Conservation (phyloP, 805 yeast species). For the Brettanomyces sp. region DNA sequence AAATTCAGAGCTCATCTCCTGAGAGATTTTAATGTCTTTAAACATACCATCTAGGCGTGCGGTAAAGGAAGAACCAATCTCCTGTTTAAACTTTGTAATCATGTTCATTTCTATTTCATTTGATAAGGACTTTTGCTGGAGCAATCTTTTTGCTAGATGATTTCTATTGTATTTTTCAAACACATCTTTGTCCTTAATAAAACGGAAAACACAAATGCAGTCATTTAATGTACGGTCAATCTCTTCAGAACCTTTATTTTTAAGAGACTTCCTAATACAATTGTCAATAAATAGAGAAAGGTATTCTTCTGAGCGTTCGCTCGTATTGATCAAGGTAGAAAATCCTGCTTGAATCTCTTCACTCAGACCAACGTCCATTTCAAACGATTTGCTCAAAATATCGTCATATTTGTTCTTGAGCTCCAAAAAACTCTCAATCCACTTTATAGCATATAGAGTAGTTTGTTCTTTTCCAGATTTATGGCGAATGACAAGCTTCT, state of each 20-base stretch:
- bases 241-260: slow-evolving; percentile 37
- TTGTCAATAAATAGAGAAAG: slow-evolving; percentile 51
- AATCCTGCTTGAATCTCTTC: slow-evolving; percentile 54
- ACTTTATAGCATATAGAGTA: slow-evolving; percentile 50
- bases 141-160: slow-evolving; percentile 73
- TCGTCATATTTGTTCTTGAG: slow-evolving; percentile 41
- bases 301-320: slow-evolving; percentile 40
- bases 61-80: slow-evolving; percentile 71
- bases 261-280: slow-evolving; percentile 40
- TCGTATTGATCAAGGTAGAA: slow-evolving; percentile 48
- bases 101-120: slow-evolving; percentile 61
- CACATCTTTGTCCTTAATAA: slow-evolving; percentile 71
- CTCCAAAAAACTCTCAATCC: slow-evolving; percentile 53
- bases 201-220: slow-evolving; percentile 55
- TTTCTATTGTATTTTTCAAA: slow-evolving; percentile 80
- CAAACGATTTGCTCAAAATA: slow-evolving; percentile 41
- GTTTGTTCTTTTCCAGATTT: slow-evolving; percentile 25
- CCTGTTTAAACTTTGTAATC: slow-evolving; percentile 60
- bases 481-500: slow-evolving; percentile 8
- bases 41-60: slow-evolving; percentile 81
- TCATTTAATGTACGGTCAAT: slow-evolving; percentile 39
- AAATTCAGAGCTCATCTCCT: slow-evolving; percentile 36
- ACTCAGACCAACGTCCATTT: slow-evolving; percentile 37
- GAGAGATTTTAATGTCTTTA: slow-evolving; percentile 59
- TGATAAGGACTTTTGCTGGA: slow-evolving; percentile 36